Evolutionary conservation across 1,139 yeast genomes (phyloP), one percentile per base, ranked within the genome.

Genomic region (Taphrina flavorubra): DNA sequence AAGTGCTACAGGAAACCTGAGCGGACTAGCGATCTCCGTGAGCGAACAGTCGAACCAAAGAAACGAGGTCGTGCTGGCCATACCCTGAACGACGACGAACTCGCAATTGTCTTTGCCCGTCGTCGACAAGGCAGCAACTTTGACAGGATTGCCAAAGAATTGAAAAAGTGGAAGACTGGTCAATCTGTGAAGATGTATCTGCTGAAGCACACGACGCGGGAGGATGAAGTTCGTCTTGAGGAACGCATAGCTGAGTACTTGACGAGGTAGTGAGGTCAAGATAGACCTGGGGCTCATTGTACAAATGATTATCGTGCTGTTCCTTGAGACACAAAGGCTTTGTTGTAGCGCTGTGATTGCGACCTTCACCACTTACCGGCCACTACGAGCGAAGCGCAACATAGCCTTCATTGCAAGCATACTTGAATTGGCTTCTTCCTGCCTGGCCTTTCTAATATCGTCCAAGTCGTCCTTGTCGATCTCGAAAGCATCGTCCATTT

Each of bases 391-490:
- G 25, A 44, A 63, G 14, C 46, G 36, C 16, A 63, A 36, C 67
- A 63, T 63, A 11, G 60, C 44, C n/a, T 46, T 44, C 56, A 63
- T 44, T 13, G 46, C 67, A 16, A 18, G 46, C 40, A 44, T 34
- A 18, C 61, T 31, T 16, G 18, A 16, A 13, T 53, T 47, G 20
- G 51, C 14, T 37, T 63, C 67, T 16, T n/a, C 47, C 25, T 47
- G 67, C 47, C 67, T 42, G 14, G 31, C 40, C 31, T 47, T 53
- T 31, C 67, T 34, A 3, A 63, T 55, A 31, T 63, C 67, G 44
- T 63, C 67, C 55, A 63, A 36, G 55, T 63, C 67, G 46, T 63
- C 67, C 37, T 20, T 46, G 18, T 63, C 67, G 37, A 63, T 63
- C 49, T 63, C 67, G 37, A 55, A 55, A 13, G 59, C 67, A 14